phyloP scores from a whole-genome alignment of 1,139 yeast genomes.

The Magnusiomyces magnusii region DNA sequence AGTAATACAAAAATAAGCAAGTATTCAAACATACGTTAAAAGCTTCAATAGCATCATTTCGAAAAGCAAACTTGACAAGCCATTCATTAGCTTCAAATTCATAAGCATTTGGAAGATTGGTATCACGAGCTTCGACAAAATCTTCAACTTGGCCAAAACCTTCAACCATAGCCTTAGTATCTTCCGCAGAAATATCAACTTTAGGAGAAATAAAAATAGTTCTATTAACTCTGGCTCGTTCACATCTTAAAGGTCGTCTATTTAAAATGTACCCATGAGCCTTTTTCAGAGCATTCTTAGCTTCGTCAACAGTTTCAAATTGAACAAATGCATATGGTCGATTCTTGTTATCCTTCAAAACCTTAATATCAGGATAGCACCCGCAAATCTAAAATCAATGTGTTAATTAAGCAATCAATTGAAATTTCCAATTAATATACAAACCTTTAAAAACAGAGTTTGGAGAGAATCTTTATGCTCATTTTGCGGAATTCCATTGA shows the following conservation, averaged over 20 bases:
- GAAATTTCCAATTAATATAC: conserved; percentile 31
- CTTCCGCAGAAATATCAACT: conserved; percentile 13
- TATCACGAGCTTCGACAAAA: conserved; percentile 34
- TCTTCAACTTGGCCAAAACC: conserved; percentile 72
- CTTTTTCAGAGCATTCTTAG: conserved; percentile 54
- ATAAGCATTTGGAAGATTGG: conserved; percentile 17
- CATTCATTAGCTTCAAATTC: conserved; percentile 41
- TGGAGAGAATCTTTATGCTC: conserved; percentile 38
- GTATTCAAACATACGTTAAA: conserved; percentile 40
- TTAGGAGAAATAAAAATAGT: conserved; percentile 47
- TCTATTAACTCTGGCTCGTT: conserved; percentile 84
- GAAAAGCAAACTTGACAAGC: conserved; percentile 74
- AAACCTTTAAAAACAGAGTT: conserved; percentile 42
- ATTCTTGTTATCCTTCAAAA: conserved; percentile 69
- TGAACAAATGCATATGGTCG: conserved; percentile 96
- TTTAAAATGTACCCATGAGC: conserved; percentile 66
- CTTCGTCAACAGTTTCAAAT: conserved; percentile 63
- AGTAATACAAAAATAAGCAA: not conserved
- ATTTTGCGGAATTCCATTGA: conserved; percentile 15
- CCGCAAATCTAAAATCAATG: conserved; percentile 48
- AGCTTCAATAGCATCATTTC: conserved; percentile 88
- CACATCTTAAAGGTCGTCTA: conserved; percentile 77
- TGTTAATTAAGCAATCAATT: conserved; percentile 17
- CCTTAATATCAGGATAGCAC: conserved; percentile 63
- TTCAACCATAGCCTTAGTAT: conserved; percentile 38